Evolutionary conservation across 768 basidiomycete genomes (phyloP), one percentile per base, ranked within the genome.

Genomic region (Trametes cubensis): DNA sequence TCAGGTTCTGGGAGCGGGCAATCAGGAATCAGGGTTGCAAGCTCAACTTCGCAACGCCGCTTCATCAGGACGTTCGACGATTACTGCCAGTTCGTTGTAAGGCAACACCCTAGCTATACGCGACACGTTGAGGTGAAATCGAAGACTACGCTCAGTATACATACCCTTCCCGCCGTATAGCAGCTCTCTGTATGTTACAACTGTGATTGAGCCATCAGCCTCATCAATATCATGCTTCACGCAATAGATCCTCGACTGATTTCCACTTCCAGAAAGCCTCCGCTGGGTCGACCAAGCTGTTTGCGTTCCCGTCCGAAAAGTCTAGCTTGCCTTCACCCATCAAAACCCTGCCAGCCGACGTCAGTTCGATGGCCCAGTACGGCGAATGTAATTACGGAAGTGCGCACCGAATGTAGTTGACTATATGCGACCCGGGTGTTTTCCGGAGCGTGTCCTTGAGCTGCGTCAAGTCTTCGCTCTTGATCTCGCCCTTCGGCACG

Each of bases 251-350:
- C 44, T 59, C 48, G 23, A 62, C 55, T 0, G 64, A 62, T 55
- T 56, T 66, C 70, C 70, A 71, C 60, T 64, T 62, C 69, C 66
- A 71, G 17, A 56, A 41, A 0, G 49, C 57, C 56, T 68, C 58
- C 3, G 39, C 55, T 0, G 70, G 69, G 26, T 69, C 68, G 2
- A 69, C 58, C 46, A 69, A 44, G 28, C 68, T 65, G 48, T 71
- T 67, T 13, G 60, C 44, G 53, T 69, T 71, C 39, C 61, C 59
- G 23, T 51, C 49, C 25, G 67, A 64, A 13, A 62, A 70, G 53
- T 70, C 63, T 7, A 66, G 21, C 51, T 64, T 60, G 11, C 67
- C 69, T 41, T 68, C 65, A 8, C 67, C 67, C 23, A 66, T 61
- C 7, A 66, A 51, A 21, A 67, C 54, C 6, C 68, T 69, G 51